Percentiles rank a stretch among this genome's conserved stretches.
These are phyloP conservation scores for Eucommia ulmoides DNA, from an alignment of 257 asterid species.

Conservation along the genomic window DNA sequence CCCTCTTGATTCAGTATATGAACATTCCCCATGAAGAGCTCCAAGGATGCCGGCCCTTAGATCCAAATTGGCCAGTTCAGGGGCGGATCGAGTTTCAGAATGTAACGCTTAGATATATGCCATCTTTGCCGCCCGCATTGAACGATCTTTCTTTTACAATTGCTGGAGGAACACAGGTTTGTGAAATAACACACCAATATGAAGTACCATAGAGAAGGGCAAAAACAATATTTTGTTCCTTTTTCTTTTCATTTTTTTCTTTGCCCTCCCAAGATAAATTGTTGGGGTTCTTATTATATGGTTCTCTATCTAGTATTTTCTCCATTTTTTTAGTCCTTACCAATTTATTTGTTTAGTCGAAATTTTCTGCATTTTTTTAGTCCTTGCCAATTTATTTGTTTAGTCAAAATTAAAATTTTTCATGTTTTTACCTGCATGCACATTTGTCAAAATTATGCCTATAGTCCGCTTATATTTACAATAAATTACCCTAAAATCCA, in stretches of 20 bases:
- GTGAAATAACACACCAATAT: slow-evolving; percentile 8
- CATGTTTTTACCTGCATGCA: too few species aligned
- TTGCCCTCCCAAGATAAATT: too few species aligned
- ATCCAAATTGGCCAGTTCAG: slow-evolving; percentile 52
- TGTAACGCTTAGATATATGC: slow-evolving; percentile 70
- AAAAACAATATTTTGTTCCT: background rate
- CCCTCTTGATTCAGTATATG: slow-evolving; percentile 48
- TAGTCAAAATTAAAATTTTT: too few species aligned
- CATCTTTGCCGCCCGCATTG: slow-evolving; percentile 72
- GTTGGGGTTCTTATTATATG: too few species aligned
- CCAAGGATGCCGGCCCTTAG: slow-evolving; percentile 24
- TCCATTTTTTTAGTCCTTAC: too few species aligned
- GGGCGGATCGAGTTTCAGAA: slow-evolving; percentile 63
- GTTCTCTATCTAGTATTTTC: too few species aligned
- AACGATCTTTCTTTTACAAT: slow-evolving; percentile 46
- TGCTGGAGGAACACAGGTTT: slow-evolving; percentile 63
- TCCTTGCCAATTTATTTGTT: too few species aligned
- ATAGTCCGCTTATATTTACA: too few species aligned
- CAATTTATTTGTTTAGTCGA: too few species aligned
- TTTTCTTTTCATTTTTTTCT: slow-evolving; percentile 1
- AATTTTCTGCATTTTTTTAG: too few species aligned
- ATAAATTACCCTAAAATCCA: too few species aligned
- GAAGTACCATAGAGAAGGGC: background rate
- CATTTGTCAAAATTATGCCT: too few species aligned
- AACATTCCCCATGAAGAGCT: slow-evolving; percentile 65